Base-by-base conservation (phyloP, 75 land plant genomes). In the Selaginella moellendorffii region DNA sequence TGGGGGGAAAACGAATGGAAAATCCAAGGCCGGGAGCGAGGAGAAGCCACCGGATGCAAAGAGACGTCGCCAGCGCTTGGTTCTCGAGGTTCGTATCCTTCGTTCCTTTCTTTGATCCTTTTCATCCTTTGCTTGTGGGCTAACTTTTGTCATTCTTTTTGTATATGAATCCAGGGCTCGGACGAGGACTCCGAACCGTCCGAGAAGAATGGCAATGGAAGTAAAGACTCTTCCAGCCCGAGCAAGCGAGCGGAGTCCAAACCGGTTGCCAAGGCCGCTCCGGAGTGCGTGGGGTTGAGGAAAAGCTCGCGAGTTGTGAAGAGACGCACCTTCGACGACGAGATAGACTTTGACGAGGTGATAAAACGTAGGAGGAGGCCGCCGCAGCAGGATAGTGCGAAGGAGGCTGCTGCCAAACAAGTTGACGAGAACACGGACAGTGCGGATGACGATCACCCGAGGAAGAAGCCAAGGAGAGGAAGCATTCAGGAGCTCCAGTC, bases 281-380 rank as follows among this genome's bases (percentile, higher is more conserved):
- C 19, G 30, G 24, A 26, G 10, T 61, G 61, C 20, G 69, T 74
- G 27, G n/a, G n/a, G n/a, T n/a, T n/a, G 14, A 81, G 83, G 10
- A 85, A 85, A 74, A 88, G 85, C 74, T 76, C 74, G 62, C 63
- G 84, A 30, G 76, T 80, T 19, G 75, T 80, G 2, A 87, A 85
- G 71, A 82, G 66, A 30, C 80, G 81, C 24, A 65, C 68, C 18
- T 36, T 82, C 24, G 83, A 82, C 59, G 80, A 73, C 60, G 67
- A 75, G 66, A 65, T 62, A 22, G 59, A 27, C 1, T 64, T 65
- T 29, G 61, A 69, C 64, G 83, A 78, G 14, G 46, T 36, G 5
- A 5, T 36, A 5, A 36, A 14, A 36, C 46, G 46, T 5, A 36
- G 46, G 14, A 36, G 14, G 46, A 36, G 14, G 46, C 46, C 46